Conservation (phyloP, 257 asterid genomes). For the Solanum appendiculatum region DNA sequence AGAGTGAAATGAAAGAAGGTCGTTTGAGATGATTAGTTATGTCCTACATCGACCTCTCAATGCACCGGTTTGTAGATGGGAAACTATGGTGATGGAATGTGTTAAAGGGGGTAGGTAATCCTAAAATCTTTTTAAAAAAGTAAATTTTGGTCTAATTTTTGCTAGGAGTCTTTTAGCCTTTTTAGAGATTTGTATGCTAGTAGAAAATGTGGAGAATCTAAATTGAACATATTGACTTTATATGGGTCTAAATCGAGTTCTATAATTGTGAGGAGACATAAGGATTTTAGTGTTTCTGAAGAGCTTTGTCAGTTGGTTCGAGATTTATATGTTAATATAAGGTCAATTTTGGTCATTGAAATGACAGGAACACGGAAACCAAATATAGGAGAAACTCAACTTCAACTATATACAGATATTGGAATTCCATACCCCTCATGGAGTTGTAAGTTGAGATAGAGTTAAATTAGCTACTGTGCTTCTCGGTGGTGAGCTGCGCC, state of each 20-base stretch:
- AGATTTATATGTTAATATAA: too few species aligned
- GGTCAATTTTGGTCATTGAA: too few species aligned
- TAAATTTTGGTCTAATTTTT: neutral
- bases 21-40: neutral
- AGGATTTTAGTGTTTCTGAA: too few species aligned
- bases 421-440: too few species aligned
- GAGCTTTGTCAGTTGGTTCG: too few species aligned
- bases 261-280: neutral
- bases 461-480: too few species aligned
- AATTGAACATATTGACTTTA: neutral
- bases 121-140: neutral
- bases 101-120: neutral
- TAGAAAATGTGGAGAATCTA: neutral
- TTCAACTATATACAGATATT: too few species aligned
- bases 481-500: too few species aligned
- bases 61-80: neutral
- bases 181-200: neutral
- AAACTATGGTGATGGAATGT: neutral
- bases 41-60: neutral
- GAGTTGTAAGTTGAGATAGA: too few species aligned
- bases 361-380: too few species aligned
- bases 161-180: neutral
- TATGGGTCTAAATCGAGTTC: neutral
- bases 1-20: neutral
- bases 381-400: too few species aligned